Percentiles rank a stretch among this genome's conserved stretches.
These are phyloP conservation scores for Coemansia sp. DNA, from an alignment of 192 early-diverging fungal species.

Conservation along the genomic window DNA sequence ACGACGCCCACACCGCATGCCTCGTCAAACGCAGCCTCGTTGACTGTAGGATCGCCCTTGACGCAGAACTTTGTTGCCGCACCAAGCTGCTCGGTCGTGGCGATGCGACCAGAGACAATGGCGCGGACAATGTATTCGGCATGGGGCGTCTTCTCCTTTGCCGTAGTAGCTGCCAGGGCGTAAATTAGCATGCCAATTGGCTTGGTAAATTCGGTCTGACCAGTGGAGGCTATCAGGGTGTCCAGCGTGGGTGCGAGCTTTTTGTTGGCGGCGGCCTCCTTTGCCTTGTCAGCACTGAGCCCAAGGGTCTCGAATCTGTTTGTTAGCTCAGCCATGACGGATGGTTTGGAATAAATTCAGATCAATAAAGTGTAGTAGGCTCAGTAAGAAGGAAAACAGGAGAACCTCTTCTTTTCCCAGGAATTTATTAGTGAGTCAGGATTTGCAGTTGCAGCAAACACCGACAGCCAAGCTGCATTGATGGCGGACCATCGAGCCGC, in stretches of 20 bases:
- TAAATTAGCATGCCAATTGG: conserved; percentile 81
- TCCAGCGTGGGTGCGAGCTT: conserved; percentile 82
- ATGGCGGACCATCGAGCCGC: too few relatives aligned
- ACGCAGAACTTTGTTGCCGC: conserved; percentile 90
- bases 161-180: conserved; percentile 80
- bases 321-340: conserved; percentile 50
- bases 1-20: conserved; percentile 92
- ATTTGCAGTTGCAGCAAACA: too few relatives aligned
- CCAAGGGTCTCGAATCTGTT: conserved; percentile 82
- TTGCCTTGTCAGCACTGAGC: conserved; percentile 85
- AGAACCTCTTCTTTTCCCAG: too few relatives aligned
- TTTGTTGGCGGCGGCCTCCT: conserved; percentile 94
- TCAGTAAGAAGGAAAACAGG: background rate
- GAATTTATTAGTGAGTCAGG: too few relatives aligned
- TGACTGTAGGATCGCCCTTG: conserved; percentile 56
- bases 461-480: too few relatives aligned
- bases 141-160: conserved; percentile 67
- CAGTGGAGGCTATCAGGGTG: conserved; percentile 66
- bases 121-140: conserved; percentile 76
- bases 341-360: background rate
- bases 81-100: conserved; percentile 79
- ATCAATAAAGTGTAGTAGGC: background rate
- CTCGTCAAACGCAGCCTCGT: conserved; percentile 72
- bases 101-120: conserved; percentile 69
- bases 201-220: conserved; percentile 60